These are phyloP conservation scores for Fusarium robinianum DNA, from an alignment of 2,329 filamentous ascomycete genomes.

Conservation along the genomic window DNA sequence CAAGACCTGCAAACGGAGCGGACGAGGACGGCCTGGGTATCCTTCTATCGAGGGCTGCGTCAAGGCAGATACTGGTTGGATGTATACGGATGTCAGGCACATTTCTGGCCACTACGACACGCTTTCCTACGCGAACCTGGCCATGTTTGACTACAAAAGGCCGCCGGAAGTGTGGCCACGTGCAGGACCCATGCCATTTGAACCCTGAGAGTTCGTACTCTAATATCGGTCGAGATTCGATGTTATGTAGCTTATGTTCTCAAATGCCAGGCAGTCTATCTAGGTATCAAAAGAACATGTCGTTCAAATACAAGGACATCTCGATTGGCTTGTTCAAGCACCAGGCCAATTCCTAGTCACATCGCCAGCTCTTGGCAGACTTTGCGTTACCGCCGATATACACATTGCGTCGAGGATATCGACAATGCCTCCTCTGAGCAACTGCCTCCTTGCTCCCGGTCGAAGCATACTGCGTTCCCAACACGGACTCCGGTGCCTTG, in stretches of 20 bases:
- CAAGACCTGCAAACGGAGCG: neutral
- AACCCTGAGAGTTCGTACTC: neutral
- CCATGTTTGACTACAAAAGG: neutral
- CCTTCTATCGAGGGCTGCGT: neutral
- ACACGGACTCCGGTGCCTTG: constrained; percentile 46
- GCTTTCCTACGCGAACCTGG: neutral
- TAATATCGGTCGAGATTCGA: too few species aligned
- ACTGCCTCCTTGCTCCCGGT: constrained; percentile 32
- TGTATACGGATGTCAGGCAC: neutral
- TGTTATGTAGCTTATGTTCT: too few species aligned
- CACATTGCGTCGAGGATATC: constrained; percentile 40
- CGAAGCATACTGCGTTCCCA: constrained; percentile 44
- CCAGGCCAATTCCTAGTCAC: too few species aligned
- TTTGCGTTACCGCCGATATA: constrained; percentile 38
- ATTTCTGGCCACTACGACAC: neutral
- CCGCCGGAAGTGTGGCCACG: neutral
- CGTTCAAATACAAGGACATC: too few species aligned
- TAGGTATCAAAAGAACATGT: too few species aligned
- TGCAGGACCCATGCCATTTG: neutral
- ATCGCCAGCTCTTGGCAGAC: constrained; percentile 39
- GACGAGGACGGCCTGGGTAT: neutral
- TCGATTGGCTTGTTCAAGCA: too few species aligned
- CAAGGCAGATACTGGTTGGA: neutral
- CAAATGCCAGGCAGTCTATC: too few species aligned
- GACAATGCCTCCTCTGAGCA: constrained; percentile 42